Base-by-base conservation (phyloP, 495 filamentous ascomycete species). In the Physcia stellaris region DNA sequence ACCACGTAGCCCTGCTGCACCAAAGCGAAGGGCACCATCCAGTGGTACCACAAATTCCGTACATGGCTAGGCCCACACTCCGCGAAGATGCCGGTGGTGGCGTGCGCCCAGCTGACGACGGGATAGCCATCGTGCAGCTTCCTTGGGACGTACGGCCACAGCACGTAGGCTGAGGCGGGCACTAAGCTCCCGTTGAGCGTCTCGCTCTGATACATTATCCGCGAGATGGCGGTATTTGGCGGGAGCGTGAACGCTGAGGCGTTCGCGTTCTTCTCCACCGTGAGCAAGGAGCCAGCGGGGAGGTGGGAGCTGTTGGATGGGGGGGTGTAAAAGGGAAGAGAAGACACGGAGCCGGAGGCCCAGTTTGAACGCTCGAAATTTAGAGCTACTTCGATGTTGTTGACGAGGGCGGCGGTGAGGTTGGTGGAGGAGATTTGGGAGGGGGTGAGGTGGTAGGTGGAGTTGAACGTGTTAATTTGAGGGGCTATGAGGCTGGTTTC, bases 1-100 rank as follows among this genome's bases (percentile, higher is more conserved):
- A 69, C 60, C 4, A 61, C 68, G 42, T 66, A 70, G 10, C 69
- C 68, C 2, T 55, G 49, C 1, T 56, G 38, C 0, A 57, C 64
- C 4, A 70, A 49, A 1, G 50, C 37, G 38, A 52, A 64, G 6
- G 60, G 56, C 3, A 53, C 57, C 21, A 48, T 20, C 39, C 55
- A 53, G 16, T 57, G 48, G 22, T 67, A 60, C 55, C 45, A 57
- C 1, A 73, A 58, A 16, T 51, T 53, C 13, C 58, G 51, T 23
- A 59, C 38, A 18, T 62, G 44, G 23, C 57, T 62, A 0, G 67
- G 67, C 1, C 52, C 55, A 24, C 53, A 55, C 2, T 61, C 45
- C 2, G 43, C 42, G 18, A 49, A 60, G 28, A 58, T 36, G 4
- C 69, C 68, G 11, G 48, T 58, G 1, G 69, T 70, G 0, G 67